phyloP scores from a whole-genome alignment of 345 rosid species.

The Clarkia xantiana region DNA sequence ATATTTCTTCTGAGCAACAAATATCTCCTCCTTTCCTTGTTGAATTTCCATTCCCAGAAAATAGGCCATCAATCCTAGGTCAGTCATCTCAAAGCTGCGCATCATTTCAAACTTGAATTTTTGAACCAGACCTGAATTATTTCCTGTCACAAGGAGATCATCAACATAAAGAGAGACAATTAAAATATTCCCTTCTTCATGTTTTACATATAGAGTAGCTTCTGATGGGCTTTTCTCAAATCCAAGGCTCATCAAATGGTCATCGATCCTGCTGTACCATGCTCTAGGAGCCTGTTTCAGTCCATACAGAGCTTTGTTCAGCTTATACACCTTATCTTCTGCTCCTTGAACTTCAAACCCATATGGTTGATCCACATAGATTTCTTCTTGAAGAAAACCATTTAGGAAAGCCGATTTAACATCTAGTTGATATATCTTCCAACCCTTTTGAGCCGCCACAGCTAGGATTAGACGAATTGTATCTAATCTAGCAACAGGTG shows the following conservation, averaged over 20 bases:
- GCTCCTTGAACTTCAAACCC: not conserved
- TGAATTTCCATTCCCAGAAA: not conserved
- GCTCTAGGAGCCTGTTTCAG: conserved; percentile 10
- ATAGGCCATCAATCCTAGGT: too few species aligned
- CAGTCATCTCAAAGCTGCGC: too few species aligned
- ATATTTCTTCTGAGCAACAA: too few species aligned
- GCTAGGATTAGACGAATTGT: not conserved
- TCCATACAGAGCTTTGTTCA: conserved; percentile 6
- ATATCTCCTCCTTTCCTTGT: not conserved
- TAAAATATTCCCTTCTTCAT: too few species aligned
- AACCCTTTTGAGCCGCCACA: conserved; percentile 1
- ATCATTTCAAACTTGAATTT: too few species aligned
- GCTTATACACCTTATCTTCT: conserved; percentile 3
- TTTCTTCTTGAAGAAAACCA: too few species aligned
- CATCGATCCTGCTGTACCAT: conserved; percentile 9
- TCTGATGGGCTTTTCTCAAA: not conserved
- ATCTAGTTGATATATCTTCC: conserved; percentile 1
- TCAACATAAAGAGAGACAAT: not conserved
- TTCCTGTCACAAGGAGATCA: not conserved
- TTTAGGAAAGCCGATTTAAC: conserved; percentile 9
- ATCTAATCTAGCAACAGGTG: not conserved
- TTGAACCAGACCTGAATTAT: too few species aligned
- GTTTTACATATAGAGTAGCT: too few species aligned
- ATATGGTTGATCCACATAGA: conserved; percentile 3
- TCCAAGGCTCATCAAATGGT: conserved; percentile 2